Conservation (phyloP, 352 stramenopile species). For the Aphanomyces cochlioides region DNA sequence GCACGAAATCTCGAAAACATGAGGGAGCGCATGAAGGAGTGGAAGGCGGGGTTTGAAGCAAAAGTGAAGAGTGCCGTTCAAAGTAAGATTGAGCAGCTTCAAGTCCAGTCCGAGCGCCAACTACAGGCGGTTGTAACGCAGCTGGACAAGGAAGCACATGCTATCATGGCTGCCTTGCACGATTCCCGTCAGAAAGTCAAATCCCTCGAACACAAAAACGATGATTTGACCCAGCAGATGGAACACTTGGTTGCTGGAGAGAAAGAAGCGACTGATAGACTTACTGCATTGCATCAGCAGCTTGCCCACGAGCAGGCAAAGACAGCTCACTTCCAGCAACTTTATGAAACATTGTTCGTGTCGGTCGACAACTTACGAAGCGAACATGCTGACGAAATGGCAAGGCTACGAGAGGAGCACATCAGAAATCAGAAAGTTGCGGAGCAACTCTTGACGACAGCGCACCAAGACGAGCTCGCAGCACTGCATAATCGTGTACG, state of each 20-base stretch:
- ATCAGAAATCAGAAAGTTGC: background rate
- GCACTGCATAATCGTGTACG: constrained; percentile 20
- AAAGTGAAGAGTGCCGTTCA: constrained; percentile 18
- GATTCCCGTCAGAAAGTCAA: background rate
- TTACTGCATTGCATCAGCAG: background rate
- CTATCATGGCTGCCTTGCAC: constrained; percentile 10
- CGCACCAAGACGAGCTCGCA: constrained; percentile 19
- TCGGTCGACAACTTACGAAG: background rate
- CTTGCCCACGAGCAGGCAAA: background rate
- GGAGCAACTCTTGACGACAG: background rate
- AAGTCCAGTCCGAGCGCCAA: constrained; percentile 18
- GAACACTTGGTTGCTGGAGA: background rate
- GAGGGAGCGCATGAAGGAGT: constrained; percentile 16
- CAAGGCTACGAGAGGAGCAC: constrained; percentile 12
- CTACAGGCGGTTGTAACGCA: constrained; percentile 20
- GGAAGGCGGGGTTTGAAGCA: constrained; percentile 26
- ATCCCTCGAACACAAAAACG: background rate
- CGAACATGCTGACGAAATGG: background rate
- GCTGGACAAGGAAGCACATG: constrained; percentile 24
- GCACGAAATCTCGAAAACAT: background rate
- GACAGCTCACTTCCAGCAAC: background rate
- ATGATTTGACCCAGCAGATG: background rate
- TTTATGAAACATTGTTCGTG: constrained; percentile 11
- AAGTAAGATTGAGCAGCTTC: constrained; percentile 18
- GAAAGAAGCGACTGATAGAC: background rate